phyloP scores from a whole-genome alignment of 306 rosid genomes.

The Vigna angularis region DNA sequence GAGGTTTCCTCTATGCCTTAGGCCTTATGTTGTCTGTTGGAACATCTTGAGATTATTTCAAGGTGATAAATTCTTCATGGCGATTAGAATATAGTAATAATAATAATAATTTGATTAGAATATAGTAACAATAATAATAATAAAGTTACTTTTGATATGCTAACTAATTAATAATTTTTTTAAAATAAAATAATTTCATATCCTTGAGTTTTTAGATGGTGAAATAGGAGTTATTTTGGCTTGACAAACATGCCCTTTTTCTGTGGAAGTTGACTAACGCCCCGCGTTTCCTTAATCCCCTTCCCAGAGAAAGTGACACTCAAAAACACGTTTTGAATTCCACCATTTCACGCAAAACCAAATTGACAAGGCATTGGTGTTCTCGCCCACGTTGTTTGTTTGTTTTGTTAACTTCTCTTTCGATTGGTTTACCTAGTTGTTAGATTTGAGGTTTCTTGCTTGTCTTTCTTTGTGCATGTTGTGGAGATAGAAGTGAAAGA shows the following conservation, averaged over 20 bases:
- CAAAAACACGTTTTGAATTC: slow-evolving; percentile 10
- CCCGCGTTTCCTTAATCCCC: neutral
- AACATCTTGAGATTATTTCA: no score
- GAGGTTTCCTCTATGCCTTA: no score
- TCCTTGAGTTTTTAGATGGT: no score
- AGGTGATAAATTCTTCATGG: no score
- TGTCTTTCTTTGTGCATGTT: slow-evolving; percentile 1
- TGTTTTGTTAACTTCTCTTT: slow-evolving; percentile 14
- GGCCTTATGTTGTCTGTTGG: no score
- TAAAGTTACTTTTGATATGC: no score
- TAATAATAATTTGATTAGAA: no score
- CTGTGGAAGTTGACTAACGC: neutral
- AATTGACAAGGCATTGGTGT: slow-evolving; percentile 14
- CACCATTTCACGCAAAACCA: slow-evolving; percentile 27
- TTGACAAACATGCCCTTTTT: neutral
- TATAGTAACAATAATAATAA: no score
- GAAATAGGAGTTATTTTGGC: neutral
- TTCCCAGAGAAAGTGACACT: neutral
- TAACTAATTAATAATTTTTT: no score
- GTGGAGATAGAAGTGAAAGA: slow-evolving; percentile 10
- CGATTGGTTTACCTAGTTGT: slow-evolving; percentile 38
- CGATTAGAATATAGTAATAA: no score
- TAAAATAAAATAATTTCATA: no score
- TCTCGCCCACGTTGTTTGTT: slow-evolving; percentile 32
- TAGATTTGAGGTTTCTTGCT: neutral